phyloP scores from a whole-genome alignment of 768 basidiomycete genomes.

The Cystoderma amianthinum region DNA sequence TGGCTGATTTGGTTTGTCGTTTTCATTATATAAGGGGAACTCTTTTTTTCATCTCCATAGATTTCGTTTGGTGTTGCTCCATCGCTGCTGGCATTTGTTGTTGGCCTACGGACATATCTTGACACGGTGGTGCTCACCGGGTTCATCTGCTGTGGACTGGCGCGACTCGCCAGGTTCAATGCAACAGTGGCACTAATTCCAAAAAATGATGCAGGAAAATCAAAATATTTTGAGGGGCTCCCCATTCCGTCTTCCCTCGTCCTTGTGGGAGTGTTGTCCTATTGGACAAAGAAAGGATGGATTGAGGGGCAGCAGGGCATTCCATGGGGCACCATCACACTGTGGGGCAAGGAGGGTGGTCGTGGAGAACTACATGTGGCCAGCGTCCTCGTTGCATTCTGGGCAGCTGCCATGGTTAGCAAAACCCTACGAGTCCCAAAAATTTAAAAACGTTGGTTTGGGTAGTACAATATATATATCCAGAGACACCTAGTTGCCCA shows the following conservation, averaged over 20 bases:
- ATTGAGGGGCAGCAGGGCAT: slow-evolving; percentile 71
- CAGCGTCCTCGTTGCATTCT: slow-evolving; percentile 69
- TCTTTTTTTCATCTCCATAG: slow-evolving; percentile 29
- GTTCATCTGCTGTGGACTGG: slow-evolving; percentile 95
- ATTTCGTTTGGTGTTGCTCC: slow-evolving; percentile 98
- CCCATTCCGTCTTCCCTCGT: slow-evolving; percentile 89
- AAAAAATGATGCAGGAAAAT: slow-evolving; percentile 80
- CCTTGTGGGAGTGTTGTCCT: slow-evolving; percentile 73
- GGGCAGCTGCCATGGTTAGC: slow-evolving; percentile 97
- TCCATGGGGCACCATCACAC: slow-evolving; percentile 64
- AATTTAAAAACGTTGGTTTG: slow-evolving; percentile 24
- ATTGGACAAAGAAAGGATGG: slow-evolving; percentile 83
- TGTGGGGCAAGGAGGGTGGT: slow-evolving; percentile 68
- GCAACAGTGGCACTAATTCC: slow-evolving; percentile 94
- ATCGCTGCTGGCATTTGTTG: slow-evolving; percentile 82
- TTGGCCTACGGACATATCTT: slow-evolving; percentile 87
- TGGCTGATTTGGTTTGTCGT: slow-evolving; percentile 83
- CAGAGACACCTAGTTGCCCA: too few species aligned
- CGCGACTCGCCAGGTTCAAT: slow-evolving; percentile 96
- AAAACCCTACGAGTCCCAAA: slow-evolving; percentile 91
- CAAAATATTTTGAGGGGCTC: slow-evolving; percentile 94
- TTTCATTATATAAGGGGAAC: slow-evolving; percentile 1
- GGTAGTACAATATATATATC: too few species aligned
- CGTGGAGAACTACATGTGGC: slow-evolving; percentile 82
- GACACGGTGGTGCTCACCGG: slow-evolving; percentile 82